Conservation (phyloP, 129 eudicot genomes). For the Flaveria ramosissima region DNA sequence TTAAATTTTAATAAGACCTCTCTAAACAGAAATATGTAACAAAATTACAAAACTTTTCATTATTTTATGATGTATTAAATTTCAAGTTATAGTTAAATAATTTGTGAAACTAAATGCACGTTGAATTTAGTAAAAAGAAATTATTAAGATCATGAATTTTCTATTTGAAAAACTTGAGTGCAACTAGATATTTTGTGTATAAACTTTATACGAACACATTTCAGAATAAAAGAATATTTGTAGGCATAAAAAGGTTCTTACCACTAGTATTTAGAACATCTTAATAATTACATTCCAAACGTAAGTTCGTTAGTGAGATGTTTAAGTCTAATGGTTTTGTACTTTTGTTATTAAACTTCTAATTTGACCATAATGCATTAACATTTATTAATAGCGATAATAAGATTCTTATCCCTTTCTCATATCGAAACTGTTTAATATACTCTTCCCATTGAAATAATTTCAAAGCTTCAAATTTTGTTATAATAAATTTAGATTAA, state of each 20-base stretch:
- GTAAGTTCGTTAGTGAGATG: not conserved
- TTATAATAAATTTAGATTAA: too few species aligned
- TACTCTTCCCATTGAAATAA: too few species aligned
- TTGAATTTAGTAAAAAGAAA: constrained; percentile 1
- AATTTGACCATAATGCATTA: too few species aligned
- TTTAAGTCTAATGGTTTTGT: not conserved
- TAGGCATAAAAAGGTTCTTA: not conserved
- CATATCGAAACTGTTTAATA: too few species aligned
- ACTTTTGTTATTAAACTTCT: too few species aligned
- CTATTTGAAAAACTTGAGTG: constrained; percentile 1
- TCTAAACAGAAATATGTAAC: too few species aligned
- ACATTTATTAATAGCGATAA: not conserved
- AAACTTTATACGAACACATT: constrained; percentile 1
- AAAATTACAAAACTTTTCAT: too few species aligned
- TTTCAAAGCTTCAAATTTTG: too few species aligned
- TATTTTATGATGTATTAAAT: too few species aligned
- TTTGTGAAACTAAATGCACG: not conserved
- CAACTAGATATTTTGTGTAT: constrained; percentile 12
- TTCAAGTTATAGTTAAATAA: too few species aligned
- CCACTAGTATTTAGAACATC: not conserved
- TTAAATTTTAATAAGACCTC: too few species aligned
- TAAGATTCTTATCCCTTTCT: not conserved
- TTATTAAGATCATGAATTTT: not conserved
- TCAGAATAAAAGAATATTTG: not conserved
- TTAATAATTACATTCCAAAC: not conserved